These are phyloP conservation scores for Capsicum pubescens DNA, from an alignment of 257 asterid genomes.

Conservation along the genomic window DNA sequence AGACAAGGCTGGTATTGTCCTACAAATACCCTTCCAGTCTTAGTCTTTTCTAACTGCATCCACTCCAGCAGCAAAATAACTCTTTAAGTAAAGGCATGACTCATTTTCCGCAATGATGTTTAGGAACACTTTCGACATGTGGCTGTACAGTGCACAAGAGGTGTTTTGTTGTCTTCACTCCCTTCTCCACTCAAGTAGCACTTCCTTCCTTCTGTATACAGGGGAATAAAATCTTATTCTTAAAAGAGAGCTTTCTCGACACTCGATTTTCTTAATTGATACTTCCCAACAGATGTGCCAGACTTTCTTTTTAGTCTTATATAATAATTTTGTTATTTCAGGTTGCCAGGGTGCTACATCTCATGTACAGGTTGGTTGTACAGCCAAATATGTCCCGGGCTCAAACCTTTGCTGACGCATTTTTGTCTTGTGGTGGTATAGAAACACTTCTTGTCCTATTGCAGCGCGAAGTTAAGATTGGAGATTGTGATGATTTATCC, in stretches of 20 bases:
- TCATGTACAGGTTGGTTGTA: slow-evolving; percentile 87
- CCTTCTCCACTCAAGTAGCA: slow-evolving; percentile 1
- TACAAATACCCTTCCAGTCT: background rate
- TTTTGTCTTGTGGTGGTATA: slow-evolving; percentile 89
- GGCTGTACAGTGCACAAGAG: background rate
- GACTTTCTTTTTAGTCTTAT: slow-evolving; percentile 33
- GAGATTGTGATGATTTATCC: slow-evolving; percentile 68
- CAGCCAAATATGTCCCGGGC: slow-evolving; percentile 93
- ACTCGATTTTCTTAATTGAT: background rate
- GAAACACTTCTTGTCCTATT: slow-evolving; percentile 94
- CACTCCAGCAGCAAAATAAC: background rate
- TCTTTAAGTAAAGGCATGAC: background rate
- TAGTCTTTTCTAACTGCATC: background rate
- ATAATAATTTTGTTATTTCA: slow-evolving; percentile 51
- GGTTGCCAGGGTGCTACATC: slow-evolving; percentile 96
- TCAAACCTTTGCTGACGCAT: slow-evolving; percentile 88
- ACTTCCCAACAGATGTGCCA: slow-evolving; percentile 19
- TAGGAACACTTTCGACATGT: background rate
- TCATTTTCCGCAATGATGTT: background rate
- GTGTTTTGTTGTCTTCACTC: slow-evolving; percentile 18
- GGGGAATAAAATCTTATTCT: slow-evolving; percentile 8
- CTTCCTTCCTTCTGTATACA: background rate
- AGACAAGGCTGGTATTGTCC: background rate
- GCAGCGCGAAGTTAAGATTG: slow-evolving; percentile 95
- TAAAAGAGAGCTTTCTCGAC: slow-evolving; percentile 10